Base-by-base conservation (phyloP, 2,329 filamentous ascomycete species). In the Massarina eburnea region DNA sequence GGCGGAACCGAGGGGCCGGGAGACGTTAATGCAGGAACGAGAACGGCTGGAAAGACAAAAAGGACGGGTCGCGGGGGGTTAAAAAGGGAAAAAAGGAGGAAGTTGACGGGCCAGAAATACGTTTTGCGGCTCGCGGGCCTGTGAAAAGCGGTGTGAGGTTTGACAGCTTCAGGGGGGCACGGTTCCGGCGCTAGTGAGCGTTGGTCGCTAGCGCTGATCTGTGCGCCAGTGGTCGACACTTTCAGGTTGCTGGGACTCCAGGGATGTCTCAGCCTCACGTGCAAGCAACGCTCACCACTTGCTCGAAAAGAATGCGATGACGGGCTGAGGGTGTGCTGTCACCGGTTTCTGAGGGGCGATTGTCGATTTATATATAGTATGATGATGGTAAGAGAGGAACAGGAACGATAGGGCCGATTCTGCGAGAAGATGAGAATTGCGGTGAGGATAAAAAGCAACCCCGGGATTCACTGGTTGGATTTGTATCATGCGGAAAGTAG, bases 91-190 rank as follows among this genome's bases (percentile, higher is more conserved):
- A 20, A 29, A 59, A 57, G 55, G 52, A 49, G 49, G 54, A 51
- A 49, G 48, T 49, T 54, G 52, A 49, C 41, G 50, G 49, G 46
- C 51, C 51, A 59, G 45, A 48, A 48, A 50, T 48, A 52, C 19
- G 35, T 43, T 49, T 48, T 54, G 52, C 52, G 48, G 51, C 43
- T 49, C 39, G 52, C 55, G 58, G n/a, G 57, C 21, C 27, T 49
- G 43, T 61, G 62, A 68, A 64, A 64, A 66, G 65, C 64, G 64
- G 65, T 68, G 62, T 66, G 64, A 65, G 62, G 59, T 57, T 52
- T 58, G 53, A 63, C 61, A 61, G 48, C 52, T 47, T 51, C 47
- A 32, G 54, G 40, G n/a, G 56, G 52, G 62, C 64, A 62, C 63
- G 54, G 64, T 62, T 61, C 56, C 47, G 46, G 45, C 56, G 57